Evolutionary conservation across 495 filamentous ascomycete genomes (phyloP), one percentile per base, ranked within the genome.

Genomic region (Penicillium coprophilum): DNA sequence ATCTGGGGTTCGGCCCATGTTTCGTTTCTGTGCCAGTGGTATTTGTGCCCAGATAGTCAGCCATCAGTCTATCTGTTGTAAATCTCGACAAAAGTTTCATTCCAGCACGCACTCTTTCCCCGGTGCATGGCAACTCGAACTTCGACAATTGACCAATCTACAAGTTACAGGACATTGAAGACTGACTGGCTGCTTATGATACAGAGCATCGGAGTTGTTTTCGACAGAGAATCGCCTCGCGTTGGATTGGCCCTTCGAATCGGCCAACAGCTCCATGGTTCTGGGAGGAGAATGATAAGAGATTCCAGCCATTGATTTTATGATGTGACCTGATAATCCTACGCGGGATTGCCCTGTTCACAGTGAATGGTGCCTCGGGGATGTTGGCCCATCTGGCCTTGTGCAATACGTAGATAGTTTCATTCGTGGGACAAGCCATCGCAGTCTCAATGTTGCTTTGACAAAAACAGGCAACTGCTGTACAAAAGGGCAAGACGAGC

Each of bases 381-480:
- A 38, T 24, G 20, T 30, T 52, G 46, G 55, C 52, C 52, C 48
- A 59, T 50, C 47, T 57, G 31, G 54, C 47, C 54, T 65, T 63
- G 54, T 64, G 59, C 62, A 66, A 53, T 61, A 62, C 58, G 63
- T 68, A 68, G 66, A 66, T 68, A 68, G 60, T 64, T 56, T 46
- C 52, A 58, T 59, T 43, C 44, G 40, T 41, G 43, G 47, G 39
- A 38, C 55, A 51, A 43, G n/a, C 28, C 38, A 51, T 11, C 39
- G 11, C 39, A 50, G 50, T 46, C 19, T 39, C 41, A 43, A 12
- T 57, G 44, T 43, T 50, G 52, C 54, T 54, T 39, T 60, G 58
- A 24, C 31, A 34, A 21, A 20, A 36, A 46, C 30, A 44, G 36
- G 53, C 48, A 44, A 38, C 19, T 41, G 50, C 21, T 40, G 48